A percentile compares a stretch with the other conserved stretches of the same genome.
These are phyloP conservation scores for Wickerhamomyces sydowiorum DNA, from an alignment of 805 yeast species.

Conservation along the genomic window DNA sequence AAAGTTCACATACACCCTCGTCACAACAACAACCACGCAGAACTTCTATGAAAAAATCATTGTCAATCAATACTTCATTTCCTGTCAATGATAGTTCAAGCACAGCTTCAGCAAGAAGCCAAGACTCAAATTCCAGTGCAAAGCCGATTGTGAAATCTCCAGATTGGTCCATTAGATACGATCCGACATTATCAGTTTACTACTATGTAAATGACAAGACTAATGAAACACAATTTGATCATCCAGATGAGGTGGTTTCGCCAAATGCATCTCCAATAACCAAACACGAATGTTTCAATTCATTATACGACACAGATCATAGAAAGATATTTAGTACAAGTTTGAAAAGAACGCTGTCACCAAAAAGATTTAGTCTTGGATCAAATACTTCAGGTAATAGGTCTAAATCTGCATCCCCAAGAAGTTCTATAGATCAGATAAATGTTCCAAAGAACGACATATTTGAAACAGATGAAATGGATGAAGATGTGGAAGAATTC, in stretches of 20 bases:
- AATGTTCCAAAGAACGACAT: background rate
- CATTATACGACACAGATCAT: constrained; percentile 3
- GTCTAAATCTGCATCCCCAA: background rate
- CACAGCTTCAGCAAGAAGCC: background rate
- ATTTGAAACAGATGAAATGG: constrained; percentile 2
- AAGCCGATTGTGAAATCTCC: constrained; percentile 15
- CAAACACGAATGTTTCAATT: background rate
- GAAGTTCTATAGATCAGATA: background rate
- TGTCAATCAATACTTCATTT: background rate
- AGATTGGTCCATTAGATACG: constrained; percentile 21
- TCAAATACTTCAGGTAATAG: background rate
- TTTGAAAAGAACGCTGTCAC: constrained; percentile 19
- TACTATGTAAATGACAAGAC: constrained; percentile 27
- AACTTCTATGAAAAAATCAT: background rate
- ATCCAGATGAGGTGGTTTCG: constrained; percentile 32
- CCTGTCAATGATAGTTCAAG: background rate
- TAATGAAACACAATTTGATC: constrained; percentile 29
- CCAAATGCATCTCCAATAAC: constrained; percentile 5
- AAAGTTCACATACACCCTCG: background rate
- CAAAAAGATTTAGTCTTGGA: constrained; percentile 7
- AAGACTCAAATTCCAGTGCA: background rate
- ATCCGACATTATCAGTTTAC: constrained; percentile 25
- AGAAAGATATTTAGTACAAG: constrained; percentile 8
- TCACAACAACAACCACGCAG: background rate
- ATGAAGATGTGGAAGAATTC: constrained; percentile 20